Evolutionary conservation across 2,329 filamentous ascomycete species (phyloP).

Genomic region (Akanthomyces uredinophilus): DNA sequence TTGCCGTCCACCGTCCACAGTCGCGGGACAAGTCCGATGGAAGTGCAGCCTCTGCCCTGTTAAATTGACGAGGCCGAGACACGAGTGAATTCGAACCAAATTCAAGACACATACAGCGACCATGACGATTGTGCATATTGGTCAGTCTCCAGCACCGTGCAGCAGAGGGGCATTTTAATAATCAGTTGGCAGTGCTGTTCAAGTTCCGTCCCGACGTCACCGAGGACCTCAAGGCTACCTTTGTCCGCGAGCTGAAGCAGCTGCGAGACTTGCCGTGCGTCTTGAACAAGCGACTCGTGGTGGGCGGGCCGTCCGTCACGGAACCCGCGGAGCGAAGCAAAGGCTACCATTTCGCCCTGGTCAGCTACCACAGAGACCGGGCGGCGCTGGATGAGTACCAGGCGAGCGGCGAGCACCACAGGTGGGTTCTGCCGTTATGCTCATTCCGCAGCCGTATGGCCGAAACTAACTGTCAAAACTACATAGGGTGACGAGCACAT

Average conservation of each 20-base stretch:
- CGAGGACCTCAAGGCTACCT: slow-evolving; percentile 37
- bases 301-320: slow-evolving; percentile 49
- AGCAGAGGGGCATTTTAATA: not conserved
- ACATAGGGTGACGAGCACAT: slow-evolving; percentile 44
- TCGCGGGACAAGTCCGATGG: slow-evolving; percentile 3
- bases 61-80: not conserved
- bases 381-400: slow-evolving; percentile 47
- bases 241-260: slow-evolving; percentile 42
- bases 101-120: not conserved
- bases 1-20: not conserved
- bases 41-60: no score
- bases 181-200: slow-evolving; percentile 38
- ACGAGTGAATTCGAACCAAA: not conserved
- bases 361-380: slow-evolving; percentile 45
- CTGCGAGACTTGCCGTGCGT: slow-evolving; percentile 46
- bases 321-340: slow-evolving; percentile 48
- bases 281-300: slow-evolving; percentile 41
- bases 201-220: slow-evolving; percentile 41
- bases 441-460: no score
- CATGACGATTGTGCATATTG: slow-evolving; percentile 34
- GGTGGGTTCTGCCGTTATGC: slow-evolving; percentile 27
- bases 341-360: slow-evolving; percentile 44
- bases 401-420: slow-evolving; percentile 46
- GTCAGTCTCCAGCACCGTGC: slow-evolving; percentile 18
- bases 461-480: no score